phyloP scores from a whole-genome alignment of 768 basidiomycete genomes.

The Phallus indusiatus region DNA sequence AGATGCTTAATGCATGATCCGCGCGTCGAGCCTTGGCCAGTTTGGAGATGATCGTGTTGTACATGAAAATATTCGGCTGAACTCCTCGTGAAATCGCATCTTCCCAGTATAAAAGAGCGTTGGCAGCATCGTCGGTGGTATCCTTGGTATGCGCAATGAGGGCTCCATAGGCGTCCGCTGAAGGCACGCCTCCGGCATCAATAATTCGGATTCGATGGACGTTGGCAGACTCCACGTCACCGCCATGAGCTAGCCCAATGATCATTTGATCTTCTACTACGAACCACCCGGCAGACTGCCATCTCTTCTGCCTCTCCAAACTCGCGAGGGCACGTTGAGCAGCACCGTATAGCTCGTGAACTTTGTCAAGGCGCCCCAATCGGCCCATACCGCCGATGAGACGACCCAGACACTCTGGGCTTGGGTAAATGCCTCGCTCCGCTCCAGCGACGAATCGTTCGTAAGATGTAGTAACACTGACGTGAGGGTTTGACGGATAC shows the following conservation, averaged over 20 bases:
- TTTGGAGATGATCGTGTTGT: conserved; percentile 96
- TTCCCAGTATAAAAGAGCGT: conserved; percentile 75
- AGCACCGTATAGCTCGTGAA: conserved; percentile 54
- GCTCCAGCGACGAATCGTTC: conserved; percentile 37
- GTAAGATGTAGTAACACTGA: conserved; percentile 35
- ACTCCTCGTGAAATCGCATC: conserved; percentile 68
- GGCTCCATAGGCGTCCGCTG: conserved; percentile 86
- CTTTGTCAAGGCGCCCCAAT: conserved; percentile 45
- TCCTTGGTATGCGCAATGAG: conserved; percentile 83
- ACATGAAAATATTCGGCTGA: conserved; percentile 75
- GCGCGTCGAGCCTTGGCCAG: conserved; percentile 91
- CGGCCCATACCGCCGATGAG: conserved; percentile 68
- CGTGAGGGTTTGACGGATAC: conserved; percentile 18
- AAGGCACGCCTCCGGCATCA: conserved; percentile 66
- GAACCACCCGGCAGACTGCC: conserved; percentile 58
- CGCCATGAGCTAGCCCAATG: conserved; percentile 72
- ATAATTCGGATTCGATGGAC: conserved; percentile 72
- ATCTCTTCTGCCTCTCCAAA: conserved; percentile 32
- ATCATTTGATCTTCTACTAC: conserved; percentile 84
- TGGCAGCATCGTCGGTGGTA: conserved; percentile 90
- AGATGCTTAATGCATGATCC: conserved; percentile 78
- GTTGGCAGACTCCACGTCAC: conserved; percentile 71
- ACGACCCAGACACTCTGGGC: conserved; percentile 41
- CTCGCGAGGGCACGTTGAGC: conserved; percentile 53
- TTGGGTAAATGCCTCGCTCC: conserved; percentile 38